phyloP scores from a whole-genome alignment of 1,284 basidiomycete species.

The Heterobasidion parviporum region DNA sequence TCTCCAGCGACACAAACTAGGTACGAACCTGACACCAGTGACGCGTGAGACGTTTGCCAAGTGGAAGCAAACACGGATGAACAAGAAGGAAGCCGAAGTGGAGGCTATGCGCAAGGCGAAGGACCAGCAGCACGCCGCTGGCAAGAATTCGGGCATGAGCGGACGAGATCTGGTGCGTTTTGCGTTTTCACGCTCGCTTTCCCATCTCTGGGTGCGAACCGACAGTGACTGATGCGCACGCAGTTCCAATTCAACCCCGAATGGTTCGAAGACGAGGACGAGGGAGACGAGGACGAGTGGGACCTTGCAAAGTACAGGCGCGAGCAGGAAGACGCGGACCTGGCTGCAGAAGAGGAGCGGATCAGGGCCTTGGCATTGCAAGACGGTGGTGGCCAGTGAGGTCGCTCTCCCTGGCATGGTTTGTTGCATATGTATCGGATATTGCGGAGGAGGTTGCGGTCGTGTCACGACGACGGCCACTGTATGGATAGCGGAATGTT shows the following conservation, averaged over 20 bases:
- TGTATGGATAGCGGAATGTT: no score
- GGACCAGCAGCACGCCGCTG: conserved; percentile 76
- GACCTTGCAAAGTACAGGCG: conserved; percentile 59
- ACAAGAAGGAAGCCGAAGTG: conserved; percentile 86
- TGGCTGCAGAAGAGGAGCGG: conserved; percentile 31
- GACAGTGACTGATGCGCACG: no score
- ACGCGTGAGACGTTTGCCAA: conserved; percentile 87
- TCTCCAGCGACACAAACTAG: conserved; percentile 85
- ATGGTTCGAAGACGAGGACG: conserved; percentile 85
- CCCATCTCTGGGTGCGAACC: not conserved
- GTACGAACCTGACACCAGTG: conserved; percentile 90
- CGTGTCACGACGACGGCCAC: no score
- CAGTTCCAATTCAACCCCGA: conserved; percentile 95
- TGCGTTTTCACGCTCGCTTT: not conserved
- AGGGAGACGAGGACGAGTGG: conserved; percentile 67
- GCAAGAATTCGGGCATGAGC: conserved; percentile 91
- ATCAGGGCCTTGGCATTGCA: conserved; percentile 22
- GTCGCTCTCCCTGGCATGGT: no score
- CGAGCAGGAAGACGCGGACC: conserved; percentile 55
- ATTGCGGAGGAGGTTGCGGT: no score
- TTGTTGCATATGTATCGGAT: no score
- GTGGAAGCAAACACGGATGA: conserved; percentile 92
- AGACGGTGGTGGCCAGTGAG: conserved; percentile 6
- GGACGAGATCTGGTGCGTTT: conserved; percentile 83
- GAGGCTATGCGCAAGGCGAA: conserved; percentile 84